These are phyloP conservation scores for Cinnamomum chago DNA, from an alignment of 164 flowering plant genomes.

Conservation along the genomic window DNA sequence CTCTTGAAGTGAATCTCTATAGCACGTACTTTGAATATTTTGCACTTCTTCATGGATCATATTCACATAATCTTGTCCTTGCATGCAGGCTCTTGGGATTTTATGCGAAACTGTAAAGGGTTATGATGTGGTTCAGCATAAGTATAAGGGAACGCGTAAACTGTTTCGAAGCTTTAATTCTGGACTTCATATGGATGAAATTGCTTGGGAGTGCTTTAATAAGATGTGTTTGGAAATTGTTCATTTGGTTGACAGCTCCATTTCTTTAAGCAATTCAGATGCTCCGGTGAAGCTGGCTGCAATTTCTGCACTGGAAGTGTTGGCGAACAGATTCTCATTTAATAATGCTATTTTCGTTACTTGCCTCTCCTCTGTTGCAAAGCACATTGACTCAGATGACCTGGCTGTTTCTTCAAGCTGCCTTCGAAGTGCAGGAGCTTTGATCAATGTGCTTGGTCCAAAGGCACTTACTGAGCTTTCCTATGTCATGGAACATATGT, in stretches of 20 bases:
- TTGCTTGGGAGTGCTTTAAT: slow-evolving; percentile 37
- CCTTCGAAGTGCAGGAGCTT: slow-evolving; percentile 61
- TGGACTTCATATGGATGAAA: slow-evolving; percentile 48
- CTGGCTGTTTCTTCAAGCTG: slow-evolving; percentile 56
- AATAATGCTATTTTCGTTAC: slow-evolving; percentile 34
- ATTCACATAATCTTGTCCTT: slow-evolving; percentile 5
- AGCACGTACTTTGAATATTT: not conserved
- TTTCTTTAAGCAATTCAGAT: slow-evolving; percentile 24
- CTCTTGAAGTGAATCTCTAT: not conserved
- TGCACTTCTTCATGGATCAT: not conserved
- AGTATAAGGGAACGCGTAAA: slow-evolving; percentile 27
- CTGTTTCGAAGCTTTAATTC: slow-evolving; percentile 13
- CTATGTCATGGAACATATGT: slow-evolving; percentile 44
- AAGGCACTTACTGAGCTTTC: slow-evolving; percentile 74
- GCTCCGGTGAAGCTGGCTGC: slow-evolving; percentile 55
- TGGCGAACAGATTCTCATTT: slow-evolving; percentile 53
- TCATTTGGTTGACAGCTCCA: slow-evolving; percentile 42
- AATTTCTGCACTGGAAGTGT: slow-evolving; percentile 64
- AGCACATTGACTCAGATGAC: slow-evolving; percentile 37
- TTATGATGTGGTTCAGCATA: slow-evolving; percentile 17
- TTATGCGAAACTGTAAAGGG: slow-evolving; percentile 58
- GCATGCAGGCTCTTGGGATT: slow-evolving; percentile 70
- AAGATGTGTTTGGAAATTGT: slow-evolving; percentile 53
- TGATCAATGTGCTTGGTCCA: slow-evolving; percentile 75
- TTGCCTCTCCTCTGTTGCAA: slow-evolving; percentile 58